Base-by-base conservation (phyloP, 108 stramenopile species). In the Pelagomonas calceolata region DNA sequence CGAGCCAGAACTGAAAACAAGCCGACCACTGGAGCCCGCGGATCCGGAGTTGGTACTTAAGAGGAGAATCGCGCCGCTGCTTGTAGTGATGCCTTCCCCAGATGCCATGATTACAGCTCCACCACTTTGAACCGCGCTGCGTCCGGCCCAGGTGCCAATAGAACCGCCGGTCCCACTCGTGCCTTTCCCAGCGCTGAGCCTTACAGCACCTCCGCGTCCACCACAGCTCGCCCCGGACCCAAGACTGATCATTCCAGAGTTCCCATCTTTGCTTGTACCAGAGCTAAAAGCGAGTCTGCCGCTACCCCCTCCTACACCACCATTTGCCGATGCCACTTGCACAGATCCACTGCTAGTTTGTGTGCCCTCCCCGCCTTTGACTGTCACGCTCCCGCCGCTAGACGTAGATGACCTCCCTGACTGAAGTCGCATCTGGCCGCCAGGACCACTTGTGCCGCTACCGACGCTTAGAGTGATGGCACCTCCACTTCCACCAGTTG, bases 401-500 rank as follows among this genome's bases (percentile, higher is more conserved):
- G 51, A 17, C 10, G 51, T 1, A 17, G 51, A 26, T 26, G 51
- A 60, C 7, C 51, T 17, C 21, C 81, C 81, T 10, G 9, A 5
- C 12, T 43, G 39, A 43, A 43, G 5, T 43, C 12, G 39, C 39
- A 43, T 12, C 9, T 12, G 12, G 12, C 39, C 39, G 9, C 9
- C 39, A 43, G 39, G 32, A 0, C 69, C 69, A 21, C 34, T 69
- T 4, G 44, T 60, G 15, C 69, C 69, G 5, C 34, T 36, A 1
- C 69, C 69, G 14, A 69, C 69, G 15, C 39, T 43, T 3, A 69
- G 32, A 36, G 33, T 15, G 7, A 69, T 39, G 15, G 69, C 33
- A 39, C 69, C 69, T 14, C 69, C 69, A 26, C 34, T 10, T 5
- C 69, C 69, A 46, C 30, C 69, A 3, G 69, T 5, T 17, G 32